phyloP scores from a whole-genome alignment of 75 land plant species.

The Pinus albicaulis region DNA sequence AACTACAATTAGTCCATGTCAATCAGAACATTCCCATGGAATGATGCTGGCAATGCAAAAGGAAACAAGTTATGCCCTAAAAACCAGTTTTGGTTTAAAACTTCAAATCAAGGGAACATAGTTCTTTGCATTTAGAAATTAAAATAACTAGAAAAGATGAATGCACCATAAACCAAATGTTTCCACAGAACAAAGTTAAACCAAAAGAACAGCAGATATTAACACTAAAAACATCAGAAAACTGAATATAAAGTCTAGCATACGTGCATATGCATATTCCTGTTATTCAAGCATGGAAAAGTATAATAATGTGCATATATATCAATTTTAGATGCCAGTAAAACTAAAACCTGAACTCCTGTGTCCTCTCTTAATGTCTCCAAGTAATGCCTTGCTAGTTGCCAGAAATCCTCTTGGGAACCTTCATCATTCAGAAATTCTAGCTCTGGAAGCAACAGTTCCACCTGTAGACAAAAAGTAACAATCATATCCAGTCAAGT shows the following conservation, averaged over 20 bases:
- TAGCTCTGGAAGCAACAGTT: slow-evolving; percentile 79
- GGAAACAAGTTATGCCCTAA: too few species aligned
- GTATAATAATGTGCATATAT: not conserved
- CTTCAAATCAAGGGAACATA: too few species aligned
- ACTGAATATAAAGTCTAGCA: not conserved
- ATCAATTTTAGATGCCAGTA: not conserved
- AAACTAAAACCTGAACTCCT: slow-evolving; percentile 50
- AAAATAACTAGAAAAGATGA: not conserved
- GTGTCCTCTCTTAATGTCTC: slow-evolving; percentile 65
- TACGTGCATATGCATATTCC: not conserved
- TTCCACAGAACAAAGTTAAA: not conserved
- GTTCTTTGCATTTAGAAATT: too few species aligned
- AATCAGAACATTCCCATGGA: too few species aligned
- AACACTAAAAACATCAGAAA: not conserved
- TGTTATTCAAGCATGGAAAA: not conserved
- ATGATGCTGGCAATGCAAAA: too few species aligned
- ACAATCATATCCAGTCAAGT: not conserved
- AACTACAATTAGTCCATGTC: too few species aligned
- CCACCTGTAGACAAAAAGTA: slow-evolving; percentile 51
- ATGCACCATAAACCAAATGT: not conserved
- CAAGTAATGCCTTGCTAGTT: slow-evolving; percentile 70
- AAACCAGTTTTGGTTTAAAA: too few species aligned
- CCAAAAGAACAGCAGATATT: not conserved
- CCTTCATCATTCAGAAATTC: slow-evolving; percentile 91
- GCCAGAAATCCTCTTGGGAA: slow-evolving; percentile 89